phyloP scores from a whole-genome alignment of 345 rosid genomes.

The Euphorbia tirucalli region DNA sequence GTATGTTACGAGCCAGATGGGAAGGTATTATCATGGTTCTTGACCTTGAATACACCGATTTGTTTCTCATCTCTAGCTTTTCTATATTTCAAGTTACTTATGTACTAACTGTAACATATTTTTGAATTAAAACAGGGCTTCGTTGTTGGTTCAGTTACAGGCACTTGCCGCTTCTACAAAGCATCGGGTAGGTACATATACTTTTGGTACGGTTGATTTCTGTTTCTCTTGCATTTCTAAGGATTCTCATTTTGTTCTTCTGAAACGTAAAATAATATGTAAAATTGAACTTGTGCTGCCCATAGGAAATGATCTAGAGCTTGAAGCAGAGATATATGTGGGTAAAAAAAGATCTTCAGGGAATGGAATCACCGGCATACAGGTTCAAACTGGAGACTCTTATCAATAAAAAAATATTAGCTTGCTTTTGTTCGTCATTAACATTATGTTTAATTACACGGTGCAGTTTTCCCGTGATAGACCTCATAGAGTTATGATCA shows the following conservation, averaged over 20 bases:
- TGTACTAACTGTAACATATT: slow-evolving; percentile 16
- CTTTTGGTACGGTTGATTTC: neutral
- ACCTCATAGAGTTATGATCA: slow-evolving; percentile 53
- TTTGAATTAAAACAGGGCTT: slow-evolving; percentile 53
- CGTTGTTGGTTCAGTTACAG: slow-evolving; percentile 61
- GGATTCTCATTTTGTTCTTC: neutral
- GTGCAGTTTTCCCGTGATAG: slow-evolving; percentile 58
- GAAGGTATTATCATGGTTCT: slow-evolving; percentile 42
- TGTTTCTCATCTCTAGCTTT: neutral
- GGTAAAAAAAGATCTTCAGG: slow-evolving; percentile 46
- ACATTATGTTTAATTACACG: slow-evolving; percentile 13
- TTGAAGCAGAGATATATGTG: slow-evolving; percentile 47
- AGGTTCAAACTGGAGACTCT: slow-evolving; percentile 38
- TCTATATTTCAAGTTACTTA: neutral
- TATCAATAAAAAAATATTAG: neutral
- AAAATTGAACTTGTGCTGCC: slow-evolving; percentile 5
- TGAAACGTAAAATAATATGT: neutral
- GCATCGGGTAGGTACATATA: slow-evolving; percentile 39
- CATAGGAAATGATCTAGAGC: slow-evolving; percentile 45
- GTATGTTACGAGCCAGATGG: slow-evolving; percentile 75
- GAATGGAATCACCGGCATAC: slow-evolving; percentile 67
- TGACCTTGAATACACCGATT: neutral
- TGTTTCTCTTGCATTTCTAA: neutral
- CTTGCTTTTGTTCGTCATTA: neutral
- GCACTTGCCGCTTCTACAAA: slow-evolving; percentile 70